phyloP scores from a whole-genome alignment of 371 early-diverging fungal species.

The Saksenaea oblongispora region DNA sequence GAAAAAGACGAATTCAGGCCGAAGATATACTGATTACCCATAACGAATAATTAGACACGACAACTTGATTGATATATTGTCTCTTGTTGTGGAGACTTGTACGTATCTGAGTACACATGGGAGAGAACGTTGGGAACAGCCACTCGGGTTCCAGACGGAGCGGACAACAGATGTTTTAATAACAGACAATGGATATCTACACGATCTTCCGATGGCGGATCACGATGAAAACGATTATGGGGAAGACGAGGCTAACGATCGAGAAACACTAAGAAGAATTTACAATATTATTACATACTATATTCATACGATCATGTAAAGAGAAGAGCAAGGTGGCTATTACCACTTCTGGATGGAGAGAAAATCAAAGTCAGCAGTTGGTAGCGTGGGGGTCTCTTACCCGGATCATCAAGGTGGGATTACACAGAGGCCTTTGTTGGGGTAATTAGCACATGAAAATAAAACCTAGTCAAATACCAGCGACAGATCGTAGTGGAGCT shows the following conservation, averaged over 20 bases:
- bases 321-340: not conserved
- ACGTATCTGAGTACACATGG: conserved; percentile 9
- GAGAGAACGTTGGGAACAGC: conserved; percentile 10
- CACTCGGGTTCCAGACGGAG: conserved; percentile 15
- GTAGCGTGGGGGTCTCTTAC: no score
- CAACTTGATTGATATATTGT: conserved; percentile 4
- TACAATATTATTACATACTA: not conserved
- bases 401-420: no score
- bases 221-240: not conserved
- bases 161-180: conserved; percentile 14
- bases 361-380: no score
- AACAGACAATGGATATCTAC: conserved; percentile 6
- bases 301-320: not conserved
- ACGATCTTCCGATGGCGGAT: not conserved
- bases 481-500: no score
- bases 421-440: no score
- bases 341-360: no score
- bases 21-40: not conserved
- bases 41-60: not conserved
- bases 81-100: conserved; percentile 13
- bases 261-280: not conserved
- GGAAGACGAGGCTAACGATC: not conserved
- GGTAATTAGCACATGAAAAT: no score
- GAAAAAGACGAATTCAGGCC: not conserved
- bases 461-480: no score